Base-by-base conservation (phyloP, 257 asterid genomes). In the Ligustrum vulgare region DNA sequence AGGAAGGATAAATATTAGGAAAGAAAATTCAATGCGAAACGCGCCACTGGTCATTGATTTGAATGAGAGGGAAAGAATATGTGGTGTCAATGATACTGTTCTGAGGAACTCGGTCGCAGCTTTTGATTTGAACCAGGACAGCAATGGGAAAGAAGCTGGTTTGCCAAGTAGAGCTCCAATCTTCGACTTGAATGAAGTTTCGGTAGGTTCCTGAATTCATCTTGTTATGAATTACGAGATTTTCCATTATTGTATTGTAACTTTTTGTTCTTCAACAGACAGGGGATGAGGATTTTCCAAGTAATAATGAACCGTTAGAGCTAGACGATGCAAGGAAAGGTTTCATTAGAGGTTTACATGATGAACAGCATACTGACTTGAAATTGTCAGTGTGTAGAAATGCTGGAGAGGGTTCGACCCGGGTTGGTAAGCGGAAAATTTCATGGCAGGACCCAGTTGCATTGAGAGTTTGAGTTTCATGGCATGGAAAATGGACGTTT, bases 371-470 rank as follows among this genome's bases (percentile, higher is more conserved):
- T 7, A 89, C 72, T 33, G 98, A 93, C 45, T 54, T 91, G 36
- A 86, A 84, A 88, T n/a, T 89, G 49, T 79, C 93, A 0, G 18
- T 88, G 15, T 91, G 97, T 83, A 86, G 97, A 70, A 89, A 84
- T 54, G 80, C 87, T 0, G 94, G 96, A 22, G 97, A 89, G 82
- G 87, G 92, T 34, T 68, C 93, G 9, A 79, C 97, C 22, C 91
- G 87, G 45, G 90, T 73, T n/a, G 94, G 90, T 74, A 91, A 93
- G 87, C 85, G 96, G 72, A 93, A 91, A 67, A 89, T 91, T 63
- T 88, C 98, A 7, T 91, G 98, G 98, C 96, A 86, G 83, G 98
- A 93, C 74, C 97, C 94, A 0, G 96, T 93, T 41, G 98, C 97
- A 73, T 77, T 93, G 84, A 45, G 54, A 45, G 54, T 45, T 45